Evolutionary conservation across 2,329 filamentous ascomycete genomes (phyloP), one percentile per base, ranked within the genome.

Genomic region (Parastagonospora nodorum): DNA sequence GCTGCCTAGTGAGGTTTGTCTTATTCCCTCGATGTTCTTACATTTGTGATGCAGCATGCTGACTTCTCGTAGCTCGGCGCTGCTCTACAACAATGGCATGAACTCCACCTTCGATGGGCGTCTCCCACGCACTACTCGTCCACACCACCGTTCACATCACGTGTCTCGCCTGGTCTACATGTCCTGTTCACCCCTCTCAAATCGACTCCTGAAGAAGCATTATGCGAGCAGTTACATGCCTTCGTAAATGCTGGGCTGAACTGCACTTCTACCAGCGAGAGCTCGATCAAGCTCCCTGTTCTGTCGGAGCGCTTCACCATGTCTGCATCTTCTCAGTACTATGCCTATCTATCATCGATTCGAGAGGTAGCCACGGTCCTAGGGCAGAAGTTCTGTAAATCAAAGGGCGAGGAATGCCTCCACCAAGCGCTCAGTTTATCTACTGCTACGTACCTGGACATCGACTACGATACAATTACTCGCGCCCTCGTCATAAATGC

Each of bases 61-160:
- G 9, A 51, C 11, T 11, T 5, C 8, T 35, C 40, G n/a, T 63
- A 85, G 83, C 72, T 94, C 12, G 81, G 80, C 51, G 73, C 80
- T 24, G 74, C 88, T 11, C 77, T 96, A 24, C 78, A 81, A 46
- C 78, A 83, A 63, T 84, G 83, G 57, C 83, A 88, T 63, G 86
- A 91, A 71, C 76, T 97, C 36, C 88, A 93, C 72, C 77, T 97
- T 51, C 84, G 88, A 69, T 96, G 92, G 90, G 81, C 84, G n/a
- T 84, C 85, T 11, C 76, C 84, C 2, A 63, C 67, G 6, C 64
- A 80, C 1, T 87, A 87, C 68, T 76, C 82, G 33, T 77, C 82
- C 1, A 77, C 87, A 38, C 80, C 86, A 33, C 92, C 92, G 1
- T 88, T 94, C 64, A 78, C 84, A 37, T 91, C 91, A 44, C 84